A percentile compares a stretch with the other conserved stretches of the same genome.
Evolutionary conservation across 2,329 filamentous ascomycete species (phyloP).

Genomic region (Neopestalotiopsis rosae): DNA sequence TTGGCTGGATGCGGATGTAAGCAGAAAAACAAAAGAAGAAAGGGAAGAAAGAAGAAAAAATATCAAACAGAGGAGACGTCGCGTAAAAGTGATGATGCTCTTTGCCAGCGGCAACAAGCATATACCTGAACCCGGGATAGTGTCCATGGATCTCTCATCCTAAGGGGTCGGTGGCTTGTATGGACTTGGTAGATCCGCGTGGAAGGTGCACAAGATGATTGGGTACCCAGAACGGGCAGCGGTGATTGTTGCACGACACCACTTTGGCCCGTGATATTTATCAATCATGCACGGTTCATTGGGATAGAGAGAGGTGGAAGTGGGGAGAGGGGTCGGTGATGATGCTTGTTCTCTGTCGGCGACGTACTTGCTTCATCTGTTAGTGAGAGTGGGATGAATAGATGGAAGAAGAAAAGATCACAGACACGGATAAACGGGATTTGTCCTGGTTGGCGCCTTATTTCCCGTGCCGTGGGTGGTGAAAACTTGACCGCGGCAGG

Average conservation of each 20-base stretch:
- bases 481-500: background rate
- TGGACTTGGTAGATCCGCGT: background rate
- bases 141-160: background rate
- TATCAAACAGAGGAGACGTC: background rate
- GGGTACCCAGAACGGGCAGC: conserved; percentile 1
- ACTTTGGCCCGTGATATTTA: background rate
- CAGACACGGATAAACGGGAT: background rate
- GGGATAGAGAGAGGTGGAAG: background rate
- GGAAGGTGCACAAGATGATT: background rate
- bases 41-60: background rate
- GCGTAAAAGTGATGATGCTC: background rate
- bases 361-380: background rate
- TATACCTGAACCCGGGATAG: background rate
- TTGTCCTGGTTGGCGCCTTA: background rate
- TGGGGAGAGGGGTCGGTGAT: too few species aligned
- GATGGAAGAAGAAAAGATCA: background rate
- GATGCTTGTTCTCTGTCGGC: background rate
- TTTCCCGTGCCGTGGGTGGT: background rate
- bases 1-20: background rate
- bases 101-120: background rate
- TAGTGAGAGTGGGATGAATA: background rate
- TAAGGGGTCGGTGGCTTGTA: background rate
- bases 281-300: background rate
- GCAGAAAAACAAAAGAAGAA: background rate
- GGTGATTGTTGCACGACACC: background rate